Percentiles rank a stretch among this genome's conserved stretches.
phyloP scores from a whole-genome alignment of 164 flowering plant genomes.

The Magnolia sinica region DNA sequence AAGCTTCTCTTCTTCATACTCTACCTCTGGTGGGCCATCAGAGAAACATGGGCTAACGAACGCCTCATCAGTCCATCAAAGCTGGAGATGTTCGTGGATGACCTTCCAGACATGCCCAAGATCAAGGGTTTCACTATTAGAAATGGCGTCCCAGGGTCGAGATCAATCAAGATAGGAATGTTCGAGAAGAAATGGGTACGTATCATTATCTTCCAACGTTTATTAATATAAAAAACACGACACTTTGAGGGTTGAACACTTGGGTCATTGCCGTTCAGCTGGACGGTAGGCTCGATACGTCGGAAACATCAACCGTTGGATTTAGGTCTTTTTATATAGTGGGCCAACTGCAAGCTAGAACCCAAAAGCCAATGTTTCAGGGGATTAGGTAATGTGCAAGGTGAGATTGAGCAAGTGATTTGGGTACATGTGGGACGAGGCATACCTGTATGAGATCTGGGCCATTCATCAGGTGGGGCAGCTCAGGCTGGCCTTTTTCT shows the following conservation, averaged over 20 bases:
- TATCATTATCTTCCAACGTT: background rate
- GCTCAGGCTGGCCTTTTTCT: background rate
- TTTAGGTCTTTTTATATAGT: too few relatives aligned
- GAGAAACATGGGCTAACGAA: background rate
- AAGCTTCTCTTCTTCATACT: background rate
- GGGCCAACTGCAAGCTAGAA: too few relatives aligned
- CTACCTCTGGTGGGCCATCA: background rate
- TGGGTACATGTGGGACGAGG: too few relatives aligned
- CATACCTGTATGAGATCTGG: too few relatives aligned
- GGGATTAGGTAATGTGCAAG: background rate
- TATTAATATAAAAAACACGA: too few relatives aligned
- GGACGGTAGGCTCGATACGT: too few relatives aligned
- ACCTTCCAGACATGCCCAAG: constrained; percentile 70
- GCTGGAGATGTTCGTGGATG: constrained; percentile 77
- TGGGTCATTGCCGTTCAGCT: too few relatives aligned
- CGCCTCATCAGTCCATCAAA: background rate
- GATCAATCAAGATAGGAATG: constrained; percentile 67
- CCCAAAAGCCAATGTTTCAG: too few relatives aligned
- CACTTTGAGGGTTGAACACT: too few relatives aligned
- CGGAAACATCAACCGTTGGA: too few relatives aligned
- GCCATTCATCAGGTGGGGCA: too few relatives aligned
- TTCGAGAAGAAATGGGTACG: constrained; percentile 66
- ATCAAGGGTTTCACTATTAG: constrained; percentile 36
- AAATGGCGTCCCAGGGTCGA: constrained; percentile 45
- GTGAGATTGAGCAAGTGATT: too few relatives aligned